Percentiles rank a stretch among this genome's conserved stretches.
phyloP scores from a whole-genome alignment of 352 stramenopile species.

The Phytophthora multivora region DNA sequence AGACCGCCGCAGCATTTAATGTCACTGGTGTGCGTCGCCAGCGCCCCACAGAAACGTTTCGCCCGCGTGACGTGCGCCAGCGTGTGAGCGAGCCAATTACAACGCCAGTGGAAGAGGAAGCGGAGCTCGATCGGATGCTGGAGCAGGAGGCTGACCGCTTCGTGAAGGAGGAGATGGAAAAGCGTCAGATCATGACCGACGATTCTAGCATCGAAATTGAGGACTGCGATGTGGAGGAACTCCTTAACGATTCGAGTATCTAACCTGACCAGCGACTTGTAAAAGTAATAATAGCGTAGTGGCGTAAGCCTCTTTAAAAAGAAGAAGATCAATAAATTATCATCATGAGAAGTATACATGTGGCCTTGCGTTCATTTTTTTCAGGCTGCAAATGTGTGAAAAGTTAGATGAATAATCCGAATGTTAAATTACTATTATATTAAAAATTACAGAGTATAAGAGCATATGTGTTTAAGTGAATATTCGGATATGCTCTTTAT shows the following conservation, averaged over 20 bases:
- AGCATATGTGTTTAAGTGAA: too few relatives aligned
- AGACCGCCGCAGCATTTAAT: slow-evolving; percentile 26
- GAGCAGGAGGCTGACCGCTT: slow-evolving; percentile 67
- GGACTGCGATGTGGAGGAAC: slow-evolving; percentile 67
- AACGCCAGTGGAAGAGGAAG: slow-evolving; percentile 24
- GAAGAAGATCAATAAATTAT: too few relatives aligned
- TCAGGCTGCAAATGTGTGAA: too few relatives aligned
- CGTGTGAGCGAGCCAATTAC: slow-evolving; percentile 39
- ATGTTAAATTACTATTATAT: too few relatives aligned
- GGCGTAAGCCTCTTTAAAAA: slow-evolving; percentile 15
- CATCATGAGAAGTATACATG: too few relatives aligned
- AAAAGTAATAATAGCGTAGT: slow-evolving; percentile 26
- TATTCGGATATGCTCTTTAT: not conserved
- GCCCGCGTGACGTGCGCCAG: slow-evolving; percentile 57
- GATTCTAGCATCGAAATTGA: slow-evolving; percentile 54
- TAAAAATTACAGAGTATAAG: too few relatives aligned
- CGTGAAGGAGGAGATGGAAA: slow-evolving; percentile 58
- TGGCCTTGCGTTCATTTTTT: not conserved
- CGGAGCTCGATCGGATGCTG: slow-evolving; percentile 60
- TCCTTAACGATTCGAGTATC: slow-evolving; percentile 47
- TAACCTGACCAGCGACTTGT: slow-evolving; percentile 21
- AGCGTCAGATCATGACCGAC: slow-evolving; percentile 13
- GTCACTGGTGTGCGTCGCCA: slow-evolving; percentile 47
- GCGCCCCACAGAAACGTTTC: slow-evolving; percentile 28
- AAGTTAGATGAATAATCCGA: too few relatives aligned